These are phyloP conservation scores for Hygrocybe punicea DNA, from an alignment of 768 basidiomycete species.

Conservation along the genomic window DNA sequence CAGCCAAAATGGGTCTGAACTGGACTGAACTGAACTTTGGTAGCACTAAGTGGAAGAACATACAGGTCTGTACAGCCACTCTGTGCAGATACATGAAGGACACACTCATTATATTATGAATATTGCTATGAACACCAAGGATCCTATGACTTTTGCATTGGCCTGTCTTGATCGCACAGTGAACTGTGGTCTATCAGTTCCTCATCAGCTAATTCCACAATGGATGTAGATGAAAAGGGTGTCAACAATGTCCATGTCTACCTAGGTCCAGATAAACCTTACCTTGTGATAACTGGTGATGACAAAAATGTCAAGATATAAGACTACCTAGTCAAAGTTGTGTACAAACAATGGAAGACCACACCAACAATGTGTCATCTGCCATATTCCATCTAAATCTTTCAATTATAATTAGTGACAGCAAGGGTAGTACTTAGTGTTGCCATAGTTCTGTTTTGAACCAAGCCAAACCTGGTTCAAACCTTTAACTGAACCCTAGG, in stretches of 20 bases:
- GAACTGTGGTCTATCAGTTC: constrained; percentile 97
- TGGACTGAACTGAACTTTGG: too few species aligned
- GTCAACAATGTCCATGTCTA: constrained; percentile 99
- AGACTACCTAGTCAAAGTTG: constrained; percentile 99
- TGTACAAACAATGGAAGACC: constrained; percentile 95
- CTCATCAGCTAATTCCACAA: constrained; percentile 83
- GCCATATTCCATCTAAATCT: constrained; percentile 95
- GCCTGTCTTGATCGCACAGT: constrained; percentile 97
- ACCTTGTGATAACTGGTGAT: constrained; percentile 93
- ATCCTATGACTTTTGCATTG: constrained; percentile 94
- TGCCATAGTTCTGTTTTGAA: too few species aligned
- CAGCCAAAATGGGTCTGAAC: too few species aligned
- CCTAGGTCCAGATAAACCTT: constrained; percentile 94
- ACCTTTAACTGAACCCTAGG: constrained; percentile 94
- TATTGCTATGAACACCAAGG: constrained; percentile 94
- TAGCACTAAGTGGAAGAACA: constrained; percentile 96
- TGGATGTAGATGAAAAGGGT: constrained; percentile 98
- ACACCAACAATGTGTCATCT: constrained; percentile 97
- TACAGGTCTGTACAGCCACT: constrained; percentile 61
- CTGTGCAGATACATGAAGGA: constrained; percentile 80
- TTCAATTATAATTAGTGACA: constrained; percentile 89
- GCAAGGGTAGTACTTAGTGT: constrained; percentile 94
- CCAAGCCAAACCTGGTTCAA: constrained; percentile 91
- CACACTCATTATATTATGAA: constrained; percentile 99
- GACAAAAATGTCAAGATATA: constrained; percentile 98